Conservation (phyloP, 2,329 filamentous ascomycete species). For the Metarhizium guizhouense region DNA sequence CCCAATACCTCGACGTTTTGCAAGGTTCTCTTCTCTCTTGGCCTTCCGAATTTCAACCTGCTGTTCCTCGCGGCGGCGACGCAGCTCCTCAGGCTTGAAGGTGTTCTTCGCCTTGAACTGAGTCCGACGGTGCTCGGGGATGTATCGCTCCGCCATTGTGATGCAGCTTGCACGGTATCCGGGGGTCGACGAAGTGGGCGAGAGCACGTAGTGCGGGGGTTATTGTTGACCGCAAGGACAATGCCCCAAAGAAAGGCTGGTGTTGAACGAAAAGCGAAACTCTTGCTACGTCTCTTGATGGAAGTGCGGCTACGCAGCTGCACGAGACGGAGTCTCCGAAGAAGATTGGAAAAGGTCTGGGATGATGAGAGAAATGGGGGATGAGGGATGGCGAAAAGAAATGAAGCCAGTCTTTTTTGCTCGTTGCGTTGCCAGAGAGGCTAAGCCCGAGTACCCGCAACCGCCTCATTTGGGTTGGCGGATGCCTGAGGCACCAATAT, state of each 20-base stretch:
- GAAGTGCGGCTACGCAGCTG: conserved; percentile 2
- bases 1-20: conserved; percentile 92
- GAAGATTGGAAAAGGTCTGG: conserved; percentile 1
- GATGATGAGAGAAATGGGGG: conserved; percentile 1
- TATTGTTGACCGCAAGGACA: conserved; percentile 5
- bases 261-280: background rate
- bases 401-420: conserved; percentile 6
- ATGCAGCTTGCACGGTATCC: conserved; percentile 1
- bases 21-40: conserved; percentile 97
- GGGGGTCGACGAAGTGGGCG: conserved; percentile 2
- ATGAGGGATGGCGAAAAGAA: conserved; percentile 9
- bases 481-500: conserved; percentile 10
- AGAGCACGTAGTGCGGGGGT: conserved; percentile 5
- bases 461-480: background rate
- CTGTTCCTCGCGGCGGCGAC: conserved; percentile 95
- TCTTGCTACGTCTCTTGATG: conserved; percentile 1
- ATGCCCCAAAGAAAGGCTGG: background rate
- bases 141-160: conserved; percentile 96
- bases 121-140: conserved; percentile 96
- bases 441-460: conserved; percentile 12
- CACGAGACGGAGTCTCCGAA: conserved; percentile 3
- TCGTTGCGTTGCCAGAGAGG: conserved; percentile 12
- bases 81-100: conserved; percentile 98
- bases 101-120: conserved; percentile 99
- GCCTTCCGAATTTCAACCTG: conserved; percentile 98